A percentile compares a stretch with the other conserved stretches of the same genome.
Conservation (phyloP, 352 stramenopile species). For the Phytopythium chamaehyphon region DNA sequence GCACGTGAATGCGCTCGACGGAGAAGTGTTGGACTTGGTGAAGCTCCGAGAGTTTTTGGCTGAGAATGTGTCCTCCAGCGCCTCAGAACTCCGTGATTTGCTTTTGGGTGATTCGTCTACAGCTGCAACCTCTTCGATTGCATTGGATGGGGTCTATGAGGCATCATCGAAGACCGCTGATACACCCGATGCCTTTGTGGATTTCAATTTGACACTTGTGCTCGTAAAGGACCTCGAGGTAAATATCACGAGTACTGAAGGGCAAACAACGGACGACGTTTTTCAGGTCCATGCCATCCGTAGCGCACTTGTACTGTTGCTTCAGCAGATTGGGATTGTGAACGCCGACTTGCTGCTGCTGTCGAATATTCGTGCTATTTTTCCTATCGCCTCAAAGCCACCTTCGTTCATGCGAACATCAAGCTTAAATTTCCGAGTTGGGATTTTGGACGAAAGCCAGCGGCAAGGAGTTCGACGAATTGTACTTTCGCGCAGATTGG, state of each 20-base stretch:
- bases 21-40: not conserved
- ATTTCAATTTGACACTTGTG: conserved; percentile 13
- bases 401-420: conserved; percentile 5
- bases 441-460: conserved; percentile 19
- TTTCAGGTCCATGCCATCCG: conserved; percentile 17
- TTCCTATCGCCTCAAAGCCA: not conserved
- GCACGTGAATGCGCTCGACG: conserved; percentile 6
- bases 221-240: conserved; percentile 9
- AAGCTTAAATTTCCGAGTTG: conserved; percentile 8
- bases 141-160: not conserved
- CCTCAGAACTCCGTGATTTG: conserved; percentile 3
- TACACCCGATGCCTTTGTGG: conserved; percentile 5
- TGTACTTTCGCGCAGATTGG: conserved; percentile 14
- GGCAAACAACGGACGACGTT: not conserved
- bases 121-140: not conserved
- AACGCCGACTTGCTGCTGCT: conserved; percentile 5
- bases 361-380: conserved; percentile 2
- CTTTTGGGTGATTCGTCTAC: conserved; percentile 4
- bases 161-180: not conserved
- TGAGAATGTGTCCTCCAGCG: not conserved
- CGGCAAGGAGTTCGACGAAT: conserved; percentile 12
- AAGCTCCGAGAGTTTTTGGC: conserved; percentile 4
- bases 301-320: conserved; percentile 11
- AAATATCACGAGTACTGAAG: not conserved
- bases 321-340: conserved; percentile 16